A percentile compares a stretch with the other conserved stretches of the same genome.
These are phyloP conservation scores for Fusarium napiforme DNA, from an alignment of 2,329 filamentous ascomycete species.

Conservation along the genomic window DNA sequence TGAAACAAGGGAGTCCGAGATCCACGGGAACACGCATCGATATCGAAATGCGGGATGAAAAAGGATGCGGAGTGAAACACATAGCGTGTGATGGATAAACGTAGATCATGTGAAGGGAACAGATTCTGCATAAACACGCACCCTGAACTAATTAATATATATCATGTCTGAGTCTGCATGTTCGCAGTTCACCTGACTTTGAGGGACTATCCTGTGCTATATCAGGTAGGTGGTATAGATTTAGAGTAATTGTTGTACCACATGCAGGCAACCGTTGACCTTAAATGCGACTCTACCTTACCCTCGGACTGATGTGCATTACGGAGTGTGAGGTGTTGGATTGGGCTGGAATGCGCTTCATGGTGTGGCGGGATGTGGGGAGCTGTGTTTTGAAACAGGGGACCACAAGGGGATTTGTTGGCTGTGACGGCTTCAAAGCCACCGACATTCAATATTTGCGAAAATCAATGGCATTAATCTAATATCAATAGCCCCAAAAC, in stretches of 20 bases:
- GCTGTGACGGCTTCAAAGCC: constrained; percentile 5
- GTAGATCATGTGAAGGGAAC: constrained; percentile 28
- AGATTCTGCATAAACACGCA: constrained; percentile 17
- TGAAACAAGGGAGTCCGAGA: constrained; percentile 26
- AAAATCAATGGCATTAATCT: background rate
- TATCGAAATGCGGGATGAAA: constrained; percentile 33
- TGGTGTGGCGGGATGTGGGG: constrained; percentile 18
- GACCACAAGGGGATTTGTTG: constrained; percentile 10
- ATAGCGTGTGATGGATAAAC: constrained; percentile 14
- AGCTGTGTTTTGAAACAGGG: constrained; percentile 30
- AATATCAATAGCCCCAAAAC: background rate
- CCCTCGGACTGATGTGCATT: background rate
- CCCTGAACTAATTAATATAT: constrained; percentile 17
- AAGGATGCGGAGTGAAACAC: constrained; percentile 25
- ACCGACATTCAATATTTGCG: background rate
- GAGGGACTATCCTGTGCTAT: background rate
- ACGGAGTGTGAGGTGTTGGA: background rate
- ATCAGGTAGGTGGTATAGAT: background rate
- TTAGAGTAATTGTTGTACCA: background rate
- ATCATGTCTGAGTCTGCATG: background rate
- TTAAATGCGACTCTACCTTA: background rate
- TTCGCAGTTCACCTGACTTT: constrained; percentile 12
- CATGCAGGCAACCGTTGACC: constrained; percentile 2
- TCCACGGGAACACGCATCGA: constrained; percentile 21
- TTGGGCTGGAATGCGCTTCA: constrained; percentile 5